Evolutionary conservation across 805 yeast species (phyloP), one percentile per base, ranked within the genome.

Genomic region (Candida adriatica): DNA sequence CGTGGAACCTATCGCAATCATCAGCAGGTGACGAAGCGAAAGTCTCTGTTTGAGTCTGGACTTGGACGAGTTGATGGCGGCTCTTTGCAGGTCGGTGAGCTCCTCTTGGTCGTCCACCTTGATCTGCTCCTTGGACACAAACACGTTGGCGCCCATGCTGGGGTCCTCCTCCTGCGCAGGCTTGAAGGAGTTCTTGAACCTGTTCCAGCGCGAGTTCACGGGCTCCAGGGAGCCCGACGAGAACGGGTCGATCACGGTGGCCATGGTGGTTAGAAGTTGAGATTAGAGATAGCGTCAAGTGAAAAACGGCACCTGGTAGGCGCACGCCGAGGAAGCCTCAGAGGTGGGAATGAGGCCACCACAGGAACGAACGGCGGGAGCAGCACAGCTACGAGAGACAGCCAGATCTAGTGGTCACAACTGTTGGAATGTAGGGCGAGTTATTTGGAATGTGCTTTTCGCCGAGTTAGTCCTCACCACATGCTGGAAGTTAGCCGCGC

Each of bases 1-100:
- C 7, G 90, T 83, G 44, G 92, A 90, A 44, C 92, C 94, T 43
- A 84, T 73, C 42, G 92, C 81, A 49, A 79, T 75, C 81, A 79
- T 75, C 34, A 75, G 67, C 41, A 77, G 66, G 48, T 79, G 86
- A 32, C 86, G 55, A 29, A 81, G 69, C 41, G 67, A 61, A 15
- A 41, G 23, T 14, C 29, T 29, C 15, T 39, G 37, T 22, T 41
- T 39, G 22, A 39, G 24, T 45, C 54, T 25, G 4, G 70, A 57
- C 7, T 65, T 60, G 21, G 58, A 54, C 5, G 64, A 45, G 41
- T 61, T 61, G 23, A 35, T 37, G 24, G 38, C 34, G 13, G 29
- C 45, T 30, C 27, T 31, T 27, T 32, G 39, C 18, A 31, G 20
- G 13, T 37, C 41, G 16, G 41, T 37, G 27, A 37, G 35, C 8